Conservation (phyloP, 1,284 basidiomycete species). For the Naganishia sp. region DNA sequence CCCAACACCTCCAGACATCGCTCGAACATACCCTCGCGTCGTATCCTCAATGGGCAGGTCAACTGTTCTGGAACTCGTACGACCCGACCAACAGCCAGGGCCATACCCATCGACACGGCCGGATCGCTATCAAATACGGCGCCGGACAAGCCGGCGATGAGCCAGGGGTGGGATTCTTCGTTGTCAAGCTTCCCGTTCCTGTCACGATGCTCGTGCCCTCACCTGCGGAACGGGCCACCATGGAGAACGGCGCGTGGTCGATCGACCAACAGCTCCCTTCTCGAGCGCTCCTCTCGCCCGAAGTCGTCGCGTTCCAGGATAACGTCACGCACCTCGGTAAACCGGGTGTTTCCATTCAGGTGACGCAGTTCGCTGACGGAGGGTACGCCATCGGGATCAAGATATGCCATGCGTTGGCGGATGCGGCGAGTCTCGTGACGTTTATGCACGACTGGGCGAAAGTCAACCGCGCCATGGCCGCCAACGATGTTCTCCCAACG, state of each 20-base stretch:
- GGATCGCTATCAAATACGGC: conserved; percentile 52
- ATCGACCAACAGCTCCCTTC: conserved; percentile 16
- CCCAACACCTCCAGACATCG: conserved; percentile 40
- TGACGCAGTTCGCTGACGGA: conserved; percentile 48
- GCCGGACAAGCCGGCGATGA: conserved; percentile 37
- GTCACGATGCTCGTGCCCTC: conserved; percentile 45
- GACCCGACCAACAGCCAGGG: conserved; percentile 32
- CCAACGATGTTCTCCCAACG: conserved; percentile 28
- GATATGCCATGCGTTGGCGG: conserved; percentile 53
- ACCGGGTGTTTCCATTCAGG: conserved; percentile 50
- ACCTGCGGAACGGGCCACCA: conserved; percentile 30
- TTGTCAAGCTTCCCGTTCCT: conserved; percentile 38
- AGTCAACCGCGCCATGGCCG: conserved; percentile 39
- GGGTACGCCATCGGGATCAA: conserved; percentile 47
- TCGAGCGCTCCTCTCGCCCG: conserved; percentile 11
- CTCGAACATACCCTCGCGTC: conserved; percentile 46
- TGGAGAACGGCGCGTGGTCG: conserved; percentile 34
- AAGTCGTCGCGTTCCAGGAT: conserved; percentile 25
- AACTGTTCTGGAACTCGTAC: conserved; percentile 47
- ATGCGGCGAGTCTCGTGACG: conserved; percentile 53
- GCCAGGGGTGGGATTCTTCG: conserved; percentile 54
- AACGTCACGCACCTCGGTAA: conserved; percentile 27
- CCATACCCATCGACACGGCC: conserved; percentile 52
- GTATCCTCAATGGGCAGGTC: conserved; percentile 56
- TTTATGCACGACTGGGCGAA: conserved; percentile 56